Conservation (phyloP, 306 rosid species). For the Cercis canadensis region DNA sequence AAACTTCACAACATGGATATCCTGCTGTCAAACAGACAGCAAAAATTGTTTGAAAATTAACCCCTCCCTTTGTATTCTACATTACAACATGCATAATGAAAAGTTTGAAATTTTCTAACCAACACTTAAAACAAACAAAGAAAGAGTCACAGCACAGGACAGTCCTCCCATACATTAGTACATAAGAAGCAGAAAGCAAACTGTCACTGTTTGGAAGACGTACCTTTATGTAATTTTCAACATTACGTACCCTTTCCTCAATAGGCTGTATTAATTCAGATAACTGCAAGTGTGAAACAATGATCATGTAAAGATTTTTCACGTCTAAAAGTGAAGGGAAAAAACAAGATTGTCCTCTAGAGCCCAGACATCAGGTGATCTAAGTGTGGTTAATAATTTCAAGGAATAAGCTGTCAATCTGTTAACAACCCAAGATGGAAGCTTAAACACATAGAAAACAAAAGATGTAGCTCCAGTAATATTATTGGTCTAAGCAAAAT, state of each 20-base stretch:
- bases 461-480: background rate
- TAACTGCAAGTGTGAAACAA: conserved; percentile 57
- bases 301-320: background rate
- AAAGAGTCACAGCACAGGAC: background rate
- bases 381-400: background rate
- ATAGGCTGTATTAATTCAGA: conserved; percentile 80
- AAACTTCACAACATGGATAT: conserved; percentile 15
- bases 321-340: conserved; percentile 5
- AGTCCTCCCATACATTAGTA: background rate
- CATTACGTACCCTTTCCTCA: conserved; percentile 70
- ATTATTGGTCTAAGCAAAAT: background rate
- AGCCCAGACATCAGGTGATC: conserved; percentile 13
- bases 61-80: conserved; percentile 20
- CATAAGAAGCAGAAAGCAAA: background rate
- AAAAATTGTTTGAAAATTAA: conserved; percentile 11
- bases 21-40: conserved; percentile 23
- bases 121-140: background rate
- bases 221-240: conserved; percentile 83
- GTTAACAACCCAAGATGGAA: no score
- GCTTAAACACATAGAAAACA: no score
- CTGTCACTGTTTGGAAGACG: background rate
- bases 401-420: background rate
- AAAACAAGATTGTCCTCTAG: conserved; percentile 5
- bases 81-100: conserved; percentile 29
- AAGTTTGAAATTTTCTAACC: conserved; percentile 6